phyloP scores from a whole-genome alignment of 2,329 filamentous ascomycete genomes.

The Colletotrichum spinosum region DNA sequence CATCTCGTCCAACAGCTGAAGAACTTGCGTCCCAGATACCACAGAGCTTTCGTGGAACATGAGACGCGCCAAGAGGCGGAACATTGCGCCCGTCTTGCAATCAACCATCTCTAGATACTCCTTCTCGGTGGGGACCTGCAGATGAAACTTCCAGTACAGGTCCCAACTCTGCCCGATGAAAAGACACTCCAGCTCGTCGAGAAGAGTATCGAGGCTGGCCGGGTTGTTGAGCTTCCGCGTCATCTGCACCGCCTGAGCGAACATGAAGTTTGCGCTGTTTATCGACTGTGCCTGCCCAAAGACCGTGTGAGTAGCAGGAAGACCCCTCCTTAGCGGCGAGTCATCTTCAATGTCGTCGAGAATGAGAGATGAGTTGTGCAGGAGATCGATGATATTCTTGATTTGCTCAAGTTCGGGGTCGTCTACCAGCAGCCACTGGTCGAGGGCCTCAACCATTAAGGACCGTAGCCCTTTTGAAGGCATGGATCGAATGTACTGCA shows the following conservation, averaged over 20 bases:
- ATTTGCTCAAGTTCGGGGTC: slow-evolving; percentile 5
- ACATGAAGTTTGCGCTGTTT: slow-evolving; percentile 48
- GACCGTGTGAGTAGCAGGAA: slow-evolving; percentile 49
- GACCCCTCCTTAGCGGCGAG: slow-evolving; percentile 47
- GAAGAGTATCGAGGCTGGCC: slow-evolving; percentile 40
- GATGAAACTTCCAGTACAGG: slow-evolving; percentile 42
- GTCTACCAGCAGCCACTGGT: slow-evolving; percentile 15
- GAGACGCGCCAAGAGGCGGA: slow-evolving; percentile 36
- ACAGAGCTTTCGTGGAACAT: slow-evolving; percentile 33
- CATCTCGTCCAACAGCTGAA: neutral
- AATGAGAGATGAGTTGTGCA: slow-evolving; percentile 28
- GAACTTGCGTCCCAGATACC: neutral
- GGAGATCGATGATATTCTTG: slow-evolving; percentile 12
- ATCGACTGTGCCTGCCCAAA: slow-evolving; percentile 51
- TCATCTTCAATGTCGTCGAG: slow-evolving; percentile 54
- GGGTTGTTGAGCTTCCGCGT: slow-evolving; percentile 35
- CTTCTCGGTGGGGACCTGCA: slow-evolving; percentile 37
- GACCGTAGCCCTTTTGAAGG: slow-evolving; percentile 5
- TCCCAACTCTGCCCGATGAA: slow-evolving; percentile 45
- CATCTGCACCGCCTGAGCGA: slow-evolving; percentile 41
- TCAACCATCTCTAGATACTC: slow-evolving; percentile 47
- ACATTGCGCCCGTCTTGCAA: slow-evolving; percentile 41
- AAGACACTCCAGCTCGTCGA: slow-evolving; percentile 39
- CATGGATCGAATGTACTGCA: slow-evolving; percentile 24
- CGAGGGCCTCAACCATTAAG: neutral